phyloP scores from a whole-genome alignment of 768 basidiomycete genomes.

The Mycena vulgaris region DNA sequence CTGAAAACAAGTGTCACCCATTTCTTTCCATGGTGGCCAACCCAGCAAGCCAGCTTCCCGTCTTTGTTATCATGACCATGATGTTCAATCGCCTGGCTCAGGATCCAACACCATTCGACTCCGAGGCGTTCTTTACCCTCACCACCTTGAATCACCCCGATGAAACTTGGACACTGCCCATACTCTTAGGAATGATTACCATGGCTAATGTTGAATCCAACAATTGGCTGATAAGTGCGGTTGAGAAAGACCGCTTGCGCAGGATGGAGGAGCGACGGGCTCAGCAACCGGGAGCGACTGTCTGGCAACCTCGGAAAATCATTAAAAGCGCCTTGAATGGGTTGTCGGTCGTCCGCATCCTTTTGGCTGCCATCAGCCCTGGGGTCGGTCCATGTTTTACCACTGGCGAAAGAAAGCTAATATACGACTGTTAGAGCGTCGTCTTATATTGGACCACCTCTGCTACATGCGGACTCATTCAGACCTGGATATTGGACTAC shows the following conservation, averaged over 20 bases:
- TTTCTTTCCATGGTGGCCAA: slow-evolving; percentile 72
- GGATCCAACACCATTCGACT: slow-evolving; percentile 78
- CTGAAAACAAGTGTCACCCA: slow-evolving; percentile 71
- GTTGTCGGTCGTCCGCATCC: slow-evolving; percentile 76
- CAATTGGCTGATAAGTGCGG: slow-evolving; percentile 78
- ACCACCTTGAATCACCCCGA: slow-evolving; percentile 81
- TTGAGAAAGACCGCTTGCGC: slow-evolving; percentile 66
- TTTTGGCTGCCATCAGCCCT: slow-evolving; percentile 77
- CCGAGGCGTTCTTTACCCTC: slow-evolving; percentile 83
- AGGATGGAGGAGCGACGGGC: slow-evolving; percentile 64
- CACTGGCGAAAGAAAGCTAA: slow-evolving; percentile 5
- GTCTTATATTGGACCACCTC: slow-evolving; percentile 86
- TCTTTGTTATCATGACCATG: slow-evolving; percentile 79
- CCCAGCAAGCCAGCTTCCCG: slow-evolving; percentile 76
- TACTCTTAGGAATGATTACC: slow-evolving; percentile 79
- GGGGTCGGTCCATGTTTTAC: slow-evolving; percentile 66
- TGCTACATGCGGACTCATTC: slow-evolving; percentile 79
- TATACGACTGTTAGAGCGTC: slow-evolving; percentile 63
- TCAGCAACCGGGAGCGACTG: slow-evolving; percentile 57
- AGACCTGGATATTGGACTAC: slow-evolving; percentile 81
- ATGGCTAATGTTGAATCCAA: slow-evolving; percentile 87
- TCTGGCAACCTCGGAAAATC: slow-evolving; percentile 59
- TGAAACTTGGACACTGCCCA: slow-evolving; percentile 77
- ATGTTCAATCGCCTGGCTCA: slow-evolving; percentile 69
- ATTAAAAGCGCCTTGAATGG: slow-evolving; percentile 70